Conservation (phyloP, 345 rosid genomes). For the Rhodamnia argentea region DNA sequence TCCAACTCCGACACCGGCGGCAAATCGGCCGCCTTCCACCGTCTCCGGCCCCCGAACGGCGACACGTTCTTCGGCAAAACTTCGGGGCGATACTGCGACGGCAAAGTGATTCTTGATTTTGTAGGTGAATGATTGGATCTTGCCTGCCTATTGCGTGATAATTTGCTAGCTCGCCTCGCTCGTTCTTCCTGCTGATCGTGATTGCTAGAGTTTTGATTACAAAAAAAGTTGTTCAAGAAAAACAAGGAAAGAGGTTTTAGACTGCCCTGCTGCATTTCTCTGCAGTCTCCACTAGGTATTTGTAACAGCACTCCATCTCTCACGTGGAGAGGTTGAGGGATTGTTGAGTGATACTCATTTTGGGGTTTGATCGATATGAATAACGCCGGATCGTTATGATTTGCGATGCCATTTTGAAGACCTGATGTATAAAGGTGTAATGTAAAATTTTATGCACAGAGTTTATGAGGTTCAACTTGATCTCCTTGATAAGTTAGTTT, state of each 20-base stretch:
- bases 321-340: neutral
- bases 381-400: neutral
- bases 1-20: constrained; percentile 16
- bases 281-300: neutral
- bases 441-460: neutral
- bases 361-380: neutral
- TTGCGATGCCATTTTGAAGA: neutral
- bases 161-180: neutral
- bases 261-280: neutral
- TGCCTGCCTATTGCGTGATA: neutral
- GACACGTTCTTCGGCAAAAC: neutral
- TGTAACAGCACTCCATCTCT: neutral
- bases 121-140: neutral
- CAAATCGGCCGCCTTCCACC: constrained; percentile 7
- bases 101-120: constrained; percentile 10
- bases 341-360: neutral
- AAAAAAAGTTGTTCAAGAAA: too few relatives aligned
- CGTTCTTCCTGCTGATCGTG: too few relatives aligned
- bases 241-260: neutral
- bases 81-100: constrained; percentile 8
- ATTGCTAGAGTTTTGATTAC: neutral
- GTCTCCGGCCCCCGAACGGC: constrained; percentile 3
- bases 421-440: neutral
- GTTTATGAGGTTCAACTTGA: neutral
- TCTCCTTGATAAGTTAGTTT: neutral